Evolutionary conservation across 2,329 filamentous ascomycete genomes (phyloP).

Genomic region (Trematosphaeria pertusa): DNA sequence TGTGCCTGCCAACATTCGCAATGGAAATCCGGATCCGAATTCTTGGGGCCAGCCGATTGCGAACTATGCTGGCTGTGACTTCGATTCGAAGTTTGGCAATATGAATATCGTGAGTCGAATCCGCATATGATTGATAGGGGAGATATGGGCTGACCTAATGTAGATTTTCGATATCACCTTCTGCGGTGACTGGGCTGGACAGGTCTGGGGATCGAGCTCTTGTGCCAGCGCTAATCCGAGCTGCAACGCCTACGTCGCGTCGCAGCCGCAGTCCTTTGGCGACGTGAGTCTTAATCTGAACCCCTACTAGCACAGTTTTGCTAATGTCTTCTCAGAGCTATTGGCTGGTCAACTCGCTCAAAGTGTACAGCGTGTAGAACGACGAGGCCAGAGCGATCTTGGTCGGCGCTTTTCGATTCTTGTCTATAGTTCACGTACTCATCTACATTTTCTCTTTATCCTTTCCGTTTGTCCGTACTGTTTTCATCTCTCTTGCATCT

Average conservation of each 20-base stretch:
- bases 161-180: slow-evolving; percentile 60
- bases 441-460: slow-evolving; percentile 4
- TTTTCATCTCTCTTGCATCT: background rate
- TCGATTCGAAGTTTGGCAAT: slow-evolving; percentile 43
- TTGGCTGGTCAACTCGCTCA: slow-evolving; percentile 49
- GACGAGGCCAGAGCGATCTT: background rate
- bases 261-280: slow-evolving; percentile 45
- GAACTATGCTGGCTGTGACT: slow-evolving; percentile 47
- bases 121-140: background rate
- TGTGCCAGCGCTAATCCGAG: slow-evolving; percentile 41
- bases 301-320: background rate
- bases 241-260: slow-evolving; percentile 48
- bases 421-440: slow-evolving; percentile 4
- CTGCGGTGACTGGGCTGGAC: slow-evolving; percentile 63
- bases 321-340: slow-evolving; percentile 36
- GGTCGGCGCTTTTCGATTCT: background rate
- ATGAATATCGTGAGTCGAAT: slow-evolving; percentile 43
- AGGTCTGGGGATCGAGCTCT: slow-evolving; percentile 47
- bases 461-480: background rate
- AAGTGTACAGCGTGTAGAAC: slow-evolving; percentile 44
- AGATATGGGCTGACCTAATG: background rate
- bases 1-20: slow-evolving; percentile 53
- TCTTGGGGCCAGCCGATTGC: slow-evolving; percentile 52
- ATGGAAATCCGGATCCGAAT: slow-evolving; percentile 49
- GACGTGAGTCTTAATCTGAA: slow-evolving; percentile 32